Percentiles rank a stretch among this genome's conserved stretches.
phyloP scores from a whole-genome alignment of 257 asterid genomes.

The Verbena officinalis region DNA sequence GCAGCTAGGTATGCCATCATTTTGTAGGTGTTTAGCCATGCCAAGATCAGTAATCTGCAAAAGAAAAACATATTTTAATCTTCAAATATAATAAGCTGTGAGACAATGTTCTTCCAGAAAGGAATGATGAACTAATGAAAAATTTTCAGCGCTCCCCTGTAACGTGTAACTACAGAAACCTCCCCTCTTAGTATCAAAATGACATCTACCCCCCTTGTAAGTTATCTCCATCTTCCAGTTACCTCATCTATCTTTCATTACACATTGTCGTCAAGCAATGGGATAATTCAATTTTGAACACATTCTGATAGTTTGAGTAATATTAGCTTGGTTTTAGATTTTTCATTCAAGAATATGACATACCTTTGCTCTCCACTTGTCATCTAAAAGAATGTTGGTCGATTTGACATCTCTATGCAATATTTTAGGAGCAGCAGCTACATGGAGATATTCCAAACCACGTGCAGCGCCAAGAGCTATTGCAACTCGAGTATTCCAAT shows the following conservation, averaged over 20 bases:
- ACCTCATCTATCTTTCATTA: too few relatives aligned
- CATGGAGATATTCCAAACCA: conserved; percentile 98
- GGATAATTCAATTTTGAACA: background rate
- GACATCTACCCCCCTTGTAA: too few relatives aligned
- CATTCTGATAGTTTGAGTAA: background rate
- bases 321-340: background rate
- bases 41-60: conserved; percentile 96
- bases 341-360: conserved; percentile 5
- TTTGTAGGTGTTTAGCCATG: conserved; percentile 87
- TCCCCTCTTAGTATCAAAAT: too few relatives aligned
- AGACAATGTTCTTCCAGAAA: background rate
- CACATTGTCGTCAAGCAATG: too few relatives aligned
- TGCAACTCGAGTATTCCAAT: conserved; percentile 75
- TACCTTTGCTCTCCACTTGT: conserved; percentile 94
- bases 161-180: too few relatives aligned
- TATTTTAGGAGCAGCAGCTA: conserved; percentile 96
- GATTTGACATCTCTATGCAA: conserved; percentile 98
- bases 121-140: background rate
- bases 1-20: conserved; percentile 69
- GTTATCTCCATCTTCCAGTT: too few relatives aligned
- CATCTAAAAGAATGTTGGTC: conserved; percentile 88
- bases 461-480: conserved; percentile 99
- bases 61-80: background rate
- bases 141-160: too few relatives aligned
- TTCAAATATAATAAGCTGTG: conserved; percentile 8